phyloP scores from a whole-genome alignment of 2,329 filamentous ascomycete genomes.

The Rhinocladiella similis region DNA sequence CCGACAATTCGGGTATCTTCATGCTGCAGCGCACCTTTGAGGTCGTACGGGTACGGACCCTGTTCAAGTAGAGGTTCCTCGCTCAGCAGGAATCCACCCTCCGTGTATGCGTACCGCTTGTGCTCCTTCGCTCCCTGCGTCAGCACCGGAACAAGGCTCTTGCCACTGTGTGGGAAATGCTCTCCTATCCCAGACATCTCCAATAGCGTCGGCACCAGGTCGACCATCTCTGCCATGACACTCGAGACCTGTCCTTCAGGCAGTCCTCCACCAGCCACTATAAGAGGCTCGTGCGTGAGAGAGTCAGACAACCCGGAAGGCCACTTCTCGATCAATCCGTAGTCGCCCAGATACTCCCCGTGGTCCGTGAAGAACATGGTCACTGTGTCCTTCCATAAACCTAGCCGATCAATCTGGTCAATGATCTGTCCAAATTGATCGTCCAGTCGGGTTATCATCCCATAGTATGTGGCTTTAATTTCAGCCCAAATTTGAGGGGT shows the following conservation, averaged over 20 bases:
- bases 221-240: constrained; percentile 48
- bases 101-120: constrained; percentile 45
- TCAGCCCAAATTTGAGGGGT: constrained; percentile 47
- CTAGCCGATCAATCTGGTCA: neutral
- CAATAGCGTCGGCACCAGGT: constrained; percentile 47
- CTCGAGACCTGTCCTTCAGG: constrained; percentile 37
- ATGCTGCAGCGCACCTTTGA: constrained; percentile 49
- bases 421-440: constrained; percentile 44
- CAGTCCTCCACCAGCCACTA: constrained; percentile 45
- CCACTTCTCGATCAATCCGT: constrained; percentile 53
- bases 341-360: constrained; percentile 50
- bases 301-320: constrained; percentile 46
- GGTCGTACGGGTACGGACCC: constrained; percentile 47
- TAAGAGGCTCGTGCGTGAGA: constrained; percentile 47
- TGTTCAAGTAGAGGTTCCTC: constrained; percentile 51
- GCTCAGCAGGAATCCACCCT: constrained; percentile 46
- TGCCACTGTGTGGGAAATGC: constrained; percentile 43
- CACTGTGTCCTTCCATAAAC: constrained; percentile 26
- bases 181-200: constrained; percentile 42
- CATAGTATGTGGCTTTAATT: constrained; percentile 48
- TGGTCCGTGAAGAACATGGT: constrained; percentile 36
- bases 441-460: constrained; percentile 49
- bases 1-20: constrained; percentile 46
- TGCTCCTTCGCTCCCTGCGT: constrained; percentile 29
- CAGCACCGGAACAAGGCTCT: constrained; percentile 37